These are phyloP conservation scores for Trichoderma simmonsii DNA, from an alignment of 2,329 filamentous ascomycete species.

Conservation along the genomic window DNA sequence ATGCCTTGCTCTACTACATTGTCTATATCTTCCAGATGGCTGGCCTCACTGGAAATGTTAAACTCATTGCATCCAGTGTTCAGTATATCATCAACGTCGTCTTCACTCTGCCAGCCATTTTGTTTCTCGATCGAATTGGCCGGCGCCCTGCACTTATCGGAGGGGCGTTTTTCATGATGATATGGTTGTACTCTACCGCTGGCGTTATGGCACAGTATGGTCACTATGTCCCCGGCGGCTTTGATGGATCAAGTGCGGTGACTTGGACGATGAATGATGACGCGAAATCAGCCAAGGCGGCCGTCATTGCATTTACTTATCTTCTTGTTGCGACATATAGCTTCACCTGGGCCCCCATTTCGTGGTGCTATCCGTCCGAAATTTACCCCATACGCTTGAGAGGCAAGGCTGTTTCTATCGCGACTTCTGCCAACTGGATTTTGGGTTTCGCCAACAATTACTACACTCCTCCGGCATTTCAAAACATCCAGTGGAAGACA, in stretches of 20 bases:
- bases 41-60: background rate
- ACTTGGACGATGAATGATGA: background rate
- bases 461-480: background rate
- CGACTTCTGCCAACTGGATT: conserved; percentile 4
- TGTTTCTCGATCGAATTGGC: conserved; percentile 2
- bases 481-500: background rate
- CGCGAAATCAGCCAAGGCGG: background rate
- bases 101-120: background rate
- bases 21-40: conserved; percentile 13
- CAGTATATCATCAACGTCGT: background rate
- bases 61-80: background rate
- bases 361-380: conserved; percentile 3
- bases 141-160: background rate
- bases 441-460: conserved; percentile 31
- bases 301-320: conserved; percentile 1
- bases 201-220: conserved; percentile 7
- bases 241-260: background rate
- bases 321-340: conserved; percentile 5
- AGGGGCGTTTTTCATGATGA: conserved; percentile 9
- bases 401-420: background rate
- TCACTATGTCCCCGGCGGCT: background rate
- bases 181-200: background rate
- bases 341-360: background rate
- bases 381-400: background rate
- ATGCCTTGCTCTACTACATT: conserved; percentile 1